These are phyloP conservation scores for Secale cereale DNA, from an alignment of 176 grass and related monocot species.

Conservation along the genomic window DNA sequence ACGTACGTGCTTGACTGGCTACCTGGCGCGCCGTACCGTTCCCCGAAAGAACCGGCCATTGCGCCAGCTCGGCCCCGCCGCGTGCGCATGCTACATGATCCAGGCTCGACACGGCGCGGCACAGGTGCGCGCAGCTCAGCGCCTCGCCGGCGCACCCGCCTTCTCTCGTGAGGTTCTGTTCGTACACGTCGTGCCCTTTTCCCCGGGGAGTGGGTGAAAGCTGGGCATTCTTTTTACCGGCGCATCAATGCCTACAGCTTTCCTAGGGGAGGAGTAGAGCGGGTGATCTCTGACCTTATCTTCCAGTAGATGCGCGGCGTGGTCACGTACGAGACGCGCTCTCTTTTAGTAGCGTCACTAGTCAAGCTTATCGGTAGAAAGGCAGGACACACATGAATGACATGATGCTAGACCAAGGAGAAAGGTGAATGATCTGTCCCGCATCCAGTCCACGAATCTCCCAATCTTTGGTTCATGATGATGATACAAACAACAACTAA, in stretches of 20 bases:
- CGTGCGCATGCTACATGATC: neutral
- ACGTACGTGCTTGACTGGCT: neutral
- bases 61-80: neutral
- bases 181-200: constrained; percentile 9
- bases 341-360: neutral
- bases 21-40: neutral
- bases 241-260: neutral
- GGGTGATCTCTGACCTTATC: neutral
- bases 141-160: neutral
- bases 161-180: neutral
- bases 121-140: neutral
- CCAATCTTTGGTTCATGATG: neutral
- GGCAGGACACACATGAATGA: neutral
- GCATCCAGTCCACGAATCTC: neutral
- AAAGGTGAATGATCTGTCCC: constrained; percentile 8
- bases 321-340: neutral
- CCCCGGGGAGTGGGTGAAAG: neutral
- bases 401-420: neutral
- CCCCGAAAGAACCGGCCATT: neutral
- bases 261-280: neutral
- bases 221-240: neutral
- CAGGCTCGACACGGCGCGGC: neutral
- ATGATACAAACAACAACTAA: neutral
- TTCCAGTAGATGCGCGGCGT: neutral
- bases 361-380: neutral